Evolutionary conservation across 352 stramenopile genomes (phyloP).

Genomic region (Elongisporangium prolatum): DNA sequence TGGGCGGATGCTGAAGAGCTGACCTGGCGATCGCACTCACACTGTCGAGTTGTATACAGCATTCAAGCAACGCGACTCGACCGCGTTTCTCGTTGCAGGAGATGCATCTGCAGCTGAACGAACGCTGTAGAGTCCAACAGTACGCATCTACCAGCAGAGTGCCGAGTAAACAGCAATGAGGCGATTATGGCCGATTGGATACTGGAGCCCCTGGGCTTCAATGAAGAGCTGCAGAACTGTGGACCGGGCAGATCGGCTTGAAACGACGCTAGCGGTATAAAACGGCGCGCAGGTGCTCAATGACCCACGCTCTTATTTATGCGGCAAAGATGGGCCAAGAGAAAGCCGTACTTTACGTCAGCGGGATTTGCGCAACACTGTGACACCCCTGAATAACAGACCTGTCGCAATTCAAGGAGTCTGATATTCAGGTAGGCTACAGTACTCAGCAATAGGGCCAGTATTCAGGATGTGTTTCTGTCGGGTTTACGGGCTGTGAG

Average conservation of each 20-base stretch:
- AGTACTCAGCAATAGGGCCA: no score
- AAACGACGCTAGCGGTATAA: not conserved
- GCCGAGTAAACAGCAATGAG: not conserved
- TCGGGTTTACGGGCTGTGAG: not conserved
- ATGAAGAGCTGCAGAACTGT: not conserved
- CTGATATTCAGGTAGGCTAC: no score
- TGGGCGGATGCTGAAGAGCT: not conserved
- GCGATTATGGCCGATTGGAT: not conserved
- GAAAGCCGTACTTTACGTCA: not conserved
- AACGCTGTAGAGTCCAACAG: not conserved
- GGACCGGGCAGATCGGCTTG: not conserved
- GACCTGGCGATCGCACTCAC: not conserved
- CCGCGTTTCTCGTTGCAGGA: not conserved
- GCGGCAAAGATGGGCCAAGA: not conserved
- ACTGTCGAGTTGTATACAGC: not conserved
- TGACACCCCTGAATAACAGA: not conserved
- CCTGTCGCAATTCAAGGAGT: not conserved
- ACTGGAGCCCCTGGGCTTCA: not conserved
- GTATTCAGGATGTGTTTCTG: not conserved
- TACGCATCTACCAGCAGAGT: not conserved
- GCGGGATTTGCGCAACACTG: not conserved
- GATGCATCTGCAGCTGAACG: not conserved
- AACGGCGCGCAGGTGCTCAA: not conserved
- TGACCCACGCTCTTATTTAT: not conserved
- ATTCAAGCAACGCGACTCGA: not conserved